phyloP scores from a whole-genome alignment of 805 yeast genomes.

The Cyberlindnera euphorbiiphila region DNA sequence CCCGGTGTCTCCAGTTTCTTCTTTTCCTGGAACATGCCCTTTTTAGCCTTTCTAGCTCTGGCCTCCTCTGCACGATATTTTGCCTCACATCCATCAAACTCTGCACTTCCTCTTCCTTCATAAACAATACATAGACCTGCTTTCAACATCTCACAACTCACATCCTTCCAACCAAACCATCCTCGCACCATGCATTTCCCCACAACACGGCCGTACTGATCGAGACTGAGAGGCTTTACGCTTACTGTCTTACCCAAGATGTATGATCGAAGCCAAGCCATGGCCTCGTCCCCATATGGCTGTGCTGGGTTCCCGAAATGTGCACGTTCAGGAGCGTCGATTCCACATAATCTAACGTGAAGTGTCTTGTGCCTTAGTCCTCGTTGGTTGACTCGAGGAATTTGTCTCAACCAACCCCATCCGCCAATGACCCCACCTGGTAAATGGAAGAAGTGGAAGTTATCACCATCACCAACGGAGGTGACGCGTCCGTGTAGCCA shows the following conservation, averaged over 20 bases:
- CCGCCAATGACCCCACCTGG: conserved; percentile 89
- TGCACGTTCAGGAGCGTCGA: conserved; percentile 94
- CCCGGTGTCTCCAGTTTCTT: conserved; percentile 67
- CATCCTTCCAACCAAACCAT: conserved; percentile 69
- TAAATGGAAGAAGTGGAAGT: conserved; percentile 85
- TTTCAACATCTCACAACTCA: conserved; percentile 82
- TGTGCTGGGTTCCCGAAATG: conserved; percentile 95
- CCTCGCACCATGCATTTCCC: conserved; percentile 56
- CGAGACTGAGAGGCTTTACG: conserved; percentile 74
- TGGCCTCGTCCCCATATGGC: conserved; percentile 80
- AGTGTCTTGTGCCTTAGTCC: conserved; percentile 61
- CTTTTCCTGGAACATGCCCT: conserved; percentile 65
- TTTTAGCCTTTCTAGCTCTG: conserved; percentile 49
- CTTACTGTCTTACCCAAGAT: conserved; percentile 64
- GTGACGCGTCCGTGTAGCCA: conserved; percentile 72
- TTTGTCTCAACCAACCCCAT: conserved; percentile 84
- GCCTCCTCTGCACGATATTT: conserved; percentile 57
- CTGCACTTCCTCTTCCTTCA: conserved; percentile 77
- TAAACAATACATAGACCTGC: conserved; percentile 84
- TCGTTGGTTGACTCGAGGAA: conserved; percentile 52
- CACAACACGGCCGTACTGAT: conserved; percentile 87
- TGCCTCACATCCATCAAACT: conserved; percentile 75
- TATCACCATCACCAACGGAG: conserved; percentile 94
- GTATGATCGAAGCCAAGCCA: conserved; percentile 67
- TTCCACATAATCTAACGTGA: conserved; percentile 81